A percentile compares a stretch with the other conserved stretches of the same genome.
Conservation (phyloP, 805 yeast genomes). For the Candida awuae region DNA sequence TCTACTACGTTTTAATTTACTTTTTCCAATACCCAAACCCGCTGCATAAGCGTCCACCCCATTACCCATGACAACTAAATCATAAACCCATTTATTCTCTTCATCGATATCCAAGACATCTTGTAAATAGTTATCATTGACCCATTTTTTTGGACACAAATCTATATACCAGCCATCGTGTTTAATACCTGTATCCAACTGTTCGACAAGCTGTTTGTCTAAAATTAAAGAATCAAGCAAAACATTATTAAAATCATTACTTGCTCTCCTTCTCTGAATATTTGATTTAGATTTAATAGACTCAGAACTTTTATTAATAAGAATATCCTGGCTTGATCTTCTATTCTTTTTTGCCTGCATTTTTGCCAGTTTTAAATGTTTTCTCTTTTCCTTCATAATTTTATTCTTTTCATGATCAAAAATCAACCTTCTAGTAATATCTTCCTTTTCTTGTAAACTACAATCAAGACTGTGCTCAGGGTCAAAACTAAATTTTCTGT, state of each 20-base stretch:
- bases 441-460: not conserved
- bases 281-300: not conserved
- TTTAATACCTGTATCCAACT: constrained; percentile 12
- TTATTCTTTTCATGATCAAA: constrained; percentile 8
- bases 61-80: constrained; percentile 27
- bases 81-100: constrained; percentile 85
- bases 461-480: too few relatives aligned
- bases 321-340: not conserved
- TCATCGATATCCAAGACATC: constrained; percentile 55
- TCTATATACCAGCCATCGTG: constrained; percentile 57
- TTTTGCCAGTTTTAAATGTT: not conserved
- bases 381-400: constrained; percentile 5
- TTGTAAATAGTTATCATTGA: constrained; percentile 36
- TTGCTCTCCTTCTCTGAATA: constrained; percentile 6
- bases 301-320: constrained; percentile 1
- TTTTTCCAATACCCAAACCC: constrained; percentile 18
- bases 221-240: constrained; percentile 7
- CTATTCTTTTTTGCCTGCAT: constrained; percentile 4
- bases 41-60: constrained; percentile 17
- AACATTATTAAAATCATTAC: constrained; percentile 9
- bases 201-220: constrained; percentile 9
- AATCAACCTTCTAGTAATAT: not conserved
- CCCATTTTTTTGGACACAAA: constrained; percentile 59
- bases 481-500: not conserved
- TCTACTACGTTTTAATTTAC: constrained; percentile 19